Evolutionary conservation across 345 rosid genomes (phyloP).

Genomic region (Physaria fendleri): DNA sequence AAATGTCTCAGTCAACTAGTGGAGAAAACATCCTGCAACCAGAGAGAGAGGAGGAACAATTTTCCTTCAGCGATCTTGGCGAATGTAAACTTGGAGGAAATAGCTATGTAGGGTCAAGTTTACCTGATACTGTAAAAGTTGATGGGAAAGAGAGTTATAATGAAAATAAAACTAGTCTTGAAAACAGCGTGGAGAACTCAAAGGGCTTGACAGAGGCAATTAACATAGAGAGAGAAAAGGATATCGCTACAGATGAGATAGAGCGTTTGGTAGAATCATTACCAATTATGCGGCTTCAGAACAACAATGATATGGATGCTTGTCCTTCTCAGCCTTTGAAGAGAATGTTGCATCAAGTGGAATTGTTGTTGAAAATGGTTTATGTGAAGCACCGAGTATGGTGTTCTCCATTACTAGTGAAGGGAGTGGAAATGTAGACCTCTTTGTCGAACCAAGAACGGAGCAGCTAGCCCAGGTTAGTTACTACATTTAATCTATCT

Average conservation of each 20-base stretch:
- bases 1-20: conserved; percentile 20
- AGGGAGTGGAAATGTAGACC: conserved; percentile 24
- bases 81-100: conserved; percentile 30
- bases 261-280: conserved; percentile 53
- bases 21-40: conserved; percentile 25
- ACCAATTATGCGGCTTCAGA: conserved; percentile 45
- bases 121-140: conserved; percentile 24
- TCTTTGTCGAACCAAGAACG: conserved; percentile 18
- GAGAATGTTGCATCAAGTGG: conserved; percentile 18
- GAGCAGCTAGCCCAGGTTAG: conserved; percentile 16
- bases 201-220: conserved; percentile 40
- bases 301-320: conserved; percentile 25
- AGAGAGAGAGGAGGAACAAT: conserved; percentile 66
- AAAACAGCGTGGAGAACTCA: conserved; percentile 25
- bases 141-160: conserved; percentile 9
- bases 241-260: conserved; percentile 26
- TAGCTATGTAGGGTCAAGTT: conserved; percentile 21
- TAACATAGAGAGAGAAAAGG: conserved; percentile 34
- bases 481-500: not conserved
- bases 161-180: conserved; percentile 25
- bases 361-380: conserved; percentile 29
- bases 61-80: conserved; percentile 60
- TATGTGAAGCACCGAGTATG: conserved; percentile 30
- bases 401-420: conserved; percentile 31
- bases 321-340: conserved; percentile 35